phyloP scores from a whole-genome alignment of 345 rosid species.

The Melaleuca alternifolia region DNA sequence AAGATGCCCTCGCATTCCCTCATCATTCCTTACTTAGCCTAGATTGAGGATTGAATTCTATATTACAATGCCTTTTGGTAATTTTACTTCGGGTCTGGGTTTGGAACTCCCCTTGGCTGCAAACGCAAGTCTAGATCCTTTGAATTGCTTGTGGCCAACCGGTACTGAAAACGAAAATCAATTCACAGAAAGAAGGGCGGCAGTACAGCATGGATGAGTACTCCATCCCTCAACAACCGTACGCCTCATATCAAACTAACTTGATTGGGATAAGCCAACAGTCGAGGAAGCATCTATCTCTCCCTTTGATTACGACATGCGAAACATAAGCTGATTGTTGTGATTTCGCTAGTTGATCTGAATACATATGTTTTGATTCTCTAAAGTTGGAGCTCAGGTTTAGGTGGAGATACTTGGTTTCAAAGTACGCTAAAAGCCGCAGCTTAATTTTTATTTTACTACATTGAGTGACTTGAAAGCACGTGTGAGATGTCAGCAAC shows the following conservation, averaged over 20 bases:
- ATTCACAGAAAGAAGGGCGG: not conserved
- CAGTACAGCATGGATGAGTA: not conserved
- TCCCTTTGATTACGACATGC: not conserved
- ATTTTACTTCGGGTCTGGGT: not conserved
- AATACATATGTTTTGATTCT: not conserved
- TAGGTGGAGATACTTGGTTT: conserved; percentile 31
- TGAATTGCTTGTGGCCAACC: not conserved
- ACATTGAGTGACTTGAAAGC: conserved; percentile 66
- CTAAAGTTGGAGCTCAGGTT: conserved; percentile 6
- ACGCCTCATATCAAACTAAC: conserved; percentile 23
- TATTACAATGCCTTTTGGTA: not conserved
- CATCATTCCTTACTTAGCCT: not conserved
- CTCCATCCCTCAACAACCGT: conserved; percentile 19
- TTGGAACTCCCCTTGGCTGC: not conserved
- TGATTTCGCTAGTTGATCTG: not conserved
- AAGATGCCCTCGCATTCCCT: not conserved
- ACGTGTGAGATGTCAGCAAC: not conserved
- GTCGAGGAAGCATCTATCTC: not conserved
- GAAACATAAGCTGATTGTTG: not conserved
- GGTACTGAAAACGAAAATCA: not conserved
- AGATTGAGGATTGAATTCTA: not conserved
- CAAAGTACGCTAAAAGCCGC: conserved; percentile 19
- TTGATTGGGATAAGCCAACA: conserved; percentile 47
- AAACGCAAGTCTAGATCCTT: not conserved
- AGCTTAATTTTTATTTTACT: not conserved